Percentiles rank a stretch among this genome's conserved stretches.
Conservation (phyloP, 331 rosid species). For the Malus hybrid region DNA sequence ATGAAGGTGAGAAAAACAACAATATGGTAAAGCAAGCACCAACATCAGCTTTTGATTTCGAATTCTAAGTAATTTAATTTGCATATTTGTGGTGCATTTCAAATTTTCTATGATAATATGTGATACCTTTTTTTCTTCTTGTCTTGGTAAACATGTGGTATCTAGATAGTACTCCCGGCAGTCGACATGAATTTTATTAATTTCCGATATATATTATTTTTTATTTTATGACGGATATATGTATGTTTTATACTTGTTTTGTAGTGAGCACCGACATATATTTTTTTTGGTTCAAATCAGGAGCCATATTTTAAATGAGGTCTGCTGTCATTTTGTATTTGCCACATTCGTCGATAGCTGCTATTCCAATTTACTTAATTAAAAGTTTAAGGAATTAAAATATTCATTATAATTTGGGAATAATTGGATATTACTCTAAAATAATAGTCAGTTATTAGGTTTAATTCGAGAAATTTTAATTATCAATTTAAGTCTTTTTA, state of each 20-base stretch:
- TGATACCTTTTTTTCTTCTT: constrained; percentile 4
- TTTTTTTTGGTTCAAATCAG: constrained; percentile 3
- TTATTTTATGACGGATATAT: not conserved
- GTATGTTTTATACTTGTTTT: constrained; percentile 6
- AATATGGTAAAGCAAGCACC: constrained; percentile 13
- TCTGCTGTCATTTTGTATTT: constrained; percentile 1
- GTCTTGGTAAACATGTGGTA: constrained; percentile 15
- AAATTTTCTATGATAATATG: constrained; percentile 8
- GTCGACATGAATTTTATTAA: constrained; percentile 7
- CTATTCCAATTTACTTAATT: not conserved
- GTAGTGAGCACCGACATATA: constrained; percentile 33
- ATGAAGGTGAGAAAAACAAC: constrained; percentile 39
- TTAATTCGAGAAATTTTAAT: too few species aligned
- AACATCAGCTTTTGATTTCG: constrained; percentile 54
- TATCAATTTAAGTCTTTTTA: too few species aligned
- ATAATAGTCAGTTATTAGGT: not conserved
- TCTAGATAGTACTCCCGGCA: constrained; percentile 3
- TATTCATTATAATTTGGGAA: not conserved
- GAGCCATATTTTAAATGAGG: constrained; percentile 3
- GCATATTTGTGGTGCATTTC: constrained; percentile 16
- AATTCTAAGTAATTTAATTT: constrained; percentile 38
- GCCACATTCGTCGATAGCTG: not conserved
- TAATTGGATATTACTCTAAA: too few species aligned
- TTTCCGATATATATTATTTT: not conserved
- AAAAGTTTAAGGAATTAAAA: not conserved